These are phyloP conservation scores for Mucor velutinosus DNA, from an alignment of 371 early-diverging fungal species.

Conservation along the genomic window DNA sequence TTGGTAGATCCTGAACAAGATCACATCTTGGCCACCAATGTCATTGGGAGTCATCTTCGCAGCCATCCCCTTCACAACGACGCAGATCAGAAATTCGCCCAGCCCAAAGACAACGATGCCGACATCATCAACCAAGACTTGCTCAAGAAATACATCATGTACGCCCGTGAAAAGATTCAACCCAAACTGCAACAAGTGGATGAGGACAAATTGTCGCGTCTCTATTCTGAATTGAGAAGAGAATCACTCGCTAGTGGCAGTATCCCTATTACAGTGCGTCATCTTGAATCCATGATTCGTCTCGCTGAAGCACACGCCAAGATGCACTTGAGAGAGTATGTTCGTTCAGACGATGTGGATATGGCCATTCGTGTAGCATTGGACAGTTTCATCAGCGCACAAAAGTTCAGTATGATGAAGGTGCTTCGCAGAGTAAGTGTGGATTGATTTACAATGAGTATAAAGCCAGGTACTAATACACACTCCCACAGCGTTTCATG, in stretches of 20 bases:
- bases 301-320: constrained; percentile 98
- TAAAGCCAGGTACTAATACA: neutral
- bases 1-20: constrained; percentile 88
- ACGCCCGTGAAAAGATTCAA: constrained; percentile 87
- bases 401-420: constrained; percentile 95
- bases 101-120: constrained; percentile 42
- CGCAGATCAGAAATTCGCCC: constrained; percentile 41
- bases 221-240: constrained; percentile 94
- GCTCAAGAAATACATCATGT: constrained; percentile 97
- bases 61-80: constrained; percentile 76
- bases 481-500: constrained; percentile 67
- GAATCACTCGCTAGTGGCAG: constrained; percentile 90
- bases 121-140: constrained; percentile 83
- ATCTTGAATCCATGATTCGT: constrained; percentile 98
- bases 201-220: constrained; percentile 80
- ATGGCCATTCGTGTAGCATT: constrained; percentile 94
- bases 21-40: constrained; percentile 93
- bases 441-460: neutral
- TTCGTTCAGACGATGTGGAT: constrained; percentile 94
- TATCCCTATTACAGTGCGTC: constrained; percentile 99
- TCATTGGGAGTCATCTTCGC: constrained; percentile 90
- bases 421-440: constrained; percentile 64
- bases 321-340: constrained; percentile 96
- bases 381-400: constrained; percentile 95
- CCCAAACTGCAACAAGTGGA: constrained; percentile 92